Conservation (phyloP, 1,284 basidiomycete species). For the Fomes fomentarius region DNA sequence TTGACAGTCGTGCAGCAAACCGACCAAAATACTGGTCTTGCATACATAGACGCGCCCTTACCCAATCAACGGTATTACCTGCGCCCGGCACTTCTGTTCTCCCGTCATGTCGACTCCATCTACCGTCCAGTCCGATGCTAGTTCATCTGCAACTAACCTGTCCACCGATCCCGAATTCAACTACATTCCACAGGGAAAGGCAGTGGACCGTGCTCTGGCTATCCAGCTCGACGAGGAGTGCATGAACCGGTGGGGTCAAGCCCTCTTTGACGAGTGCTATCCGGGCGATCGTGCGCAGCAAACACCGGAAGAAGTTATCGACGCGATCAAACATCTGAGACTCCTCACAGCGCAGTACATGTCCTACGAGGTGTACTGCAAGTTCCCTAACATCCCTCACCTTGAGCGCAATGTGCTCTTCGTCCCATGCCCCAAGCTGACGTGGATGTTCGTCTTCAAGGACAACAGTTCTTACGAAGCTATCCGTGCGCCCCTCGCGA, state of each 20-base stretch:
- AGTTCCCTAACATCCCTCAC: not conserved
- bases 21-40: too few species aligned
- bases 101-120: too few species aligned
- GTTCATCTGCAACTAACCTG: too few species aligned
- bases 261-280: not conserved
- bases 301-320: not conserved
- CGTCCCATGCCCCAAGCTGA: not conserved
- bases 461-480: slow-evolving; percentile 16
- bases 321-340: not conserved
- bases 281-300: not conserved
- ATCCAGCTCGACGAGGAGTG: not conserved
- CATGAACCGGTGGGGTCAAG: not conserved
- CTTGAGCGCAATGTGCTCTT: not conserved
- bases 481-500: not conserved
- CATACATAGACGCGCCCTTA: too few species aligned
- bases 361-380: not conserved
- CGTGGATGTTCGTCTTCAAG: too few species aligned
- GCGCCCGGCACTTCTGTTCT: too few species aligned
- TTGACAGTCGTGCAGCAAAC: too few species aligned
- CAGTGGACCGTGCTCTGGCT: not conserved
- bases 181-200: not conserved
- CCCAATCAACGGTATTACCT: too few species aligned
- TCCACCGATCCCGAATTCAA: not conserved
- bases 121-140: too few species aligned
- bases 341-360: not conserved